These are phyloP conservation scores for Cladosporium sp. DNA, from an alignment of 2,329 filamentous ascomycete genomes.

Conservation along the genomic window DNA sequence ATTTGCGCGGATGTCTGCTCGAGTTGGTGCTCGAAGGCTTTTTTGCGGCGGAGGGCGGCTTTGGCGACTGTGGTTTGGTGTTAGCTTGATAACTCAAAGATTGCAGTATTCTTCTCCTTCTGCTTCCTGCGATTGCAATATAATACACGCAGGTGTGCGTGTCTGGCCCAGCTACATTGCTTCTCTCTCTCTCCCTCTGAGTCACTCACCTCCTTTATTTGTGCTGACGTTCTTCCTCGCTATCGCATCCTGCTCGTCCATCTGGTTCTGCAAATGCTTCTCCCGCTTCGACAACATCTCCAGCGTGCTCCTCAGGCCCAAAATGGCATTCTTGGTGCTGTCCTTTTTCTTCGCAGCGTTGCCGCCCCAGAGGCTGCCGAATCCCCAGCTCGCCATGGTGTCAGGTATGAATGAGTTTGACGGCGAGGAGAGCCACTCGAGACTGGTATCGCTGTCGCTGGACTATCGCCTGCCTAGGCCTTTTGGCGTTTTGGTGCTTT, in stretches of 20 bases:
- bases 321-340: constrained; percentile 93
- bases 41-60: constrained; percentile 88
- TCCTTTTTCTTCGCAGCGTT: constrained; percentile 85
- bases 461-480: background rate
- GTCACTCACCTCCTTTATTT: constrained; percentile 81
- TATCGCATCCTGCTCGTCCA: constrained; percentile 85
- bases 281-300: constrained; percentile 98
- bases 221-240: constrained; percentile 84
- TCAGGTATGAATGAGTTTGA: background rate
- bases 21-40: constrained; percentile 85
- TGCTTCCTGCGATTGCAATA: background rate
- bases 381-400: constrained; percentile 46
- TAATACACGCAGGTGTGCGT: background rate
- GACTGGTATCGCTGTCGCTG: background rate
- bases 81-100: background rate
- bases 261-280: constrained; percentile 85
- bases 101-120: background rate
- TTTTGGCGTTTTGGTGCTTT: background rate
- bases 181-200: background rate
- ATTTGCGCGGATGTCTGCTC: constrained; percentile 91
- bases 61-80: constrained; percentile 69
- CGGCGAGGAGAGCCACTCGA: constrained; percentile 8
- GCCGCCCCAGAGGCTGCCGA: constrained; percentile 81
- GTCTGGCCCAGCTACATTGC: background rate
- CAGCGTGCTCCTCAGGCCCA: constrained; percentile 80